These are phyloP conservation scores for Condylostoma magnum DNA, from an alignment of 169 alveolate genomes.

Conservation along the genomic window DNA sequence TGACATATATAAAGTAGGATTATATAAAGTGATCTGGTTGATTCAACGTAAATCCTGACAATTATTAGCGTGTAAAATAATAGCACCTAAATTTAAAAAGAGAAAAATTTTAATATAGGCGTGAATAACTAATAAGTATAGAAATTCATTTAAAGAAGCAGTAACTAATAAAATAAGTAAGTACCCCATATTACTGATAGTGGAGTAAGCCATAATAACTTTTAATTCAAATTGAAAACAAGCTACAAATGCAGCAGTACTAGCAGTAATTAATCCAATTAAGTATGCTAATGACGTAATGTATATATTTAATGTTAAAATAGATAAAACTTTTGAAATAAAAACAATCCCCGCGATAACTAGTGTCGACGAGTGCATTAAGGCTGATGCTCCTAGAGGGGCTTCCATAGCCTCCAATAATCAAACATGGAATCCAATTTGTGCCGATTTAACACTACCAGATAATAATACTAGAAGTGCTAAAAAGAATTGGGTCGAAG, in stretches of 20 bases:
- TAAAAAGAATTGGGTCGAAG: slow-evolving; percentile 2
- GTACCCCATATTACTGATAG: slow-evolving; percentile 49
- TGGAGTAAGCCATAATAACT: slow-evolving; percentile 40
- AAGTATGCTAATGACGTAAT: not conserved
- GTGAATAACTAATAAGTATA: slow-evolving; percentile 29
- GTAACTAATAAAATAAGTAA: slow-evolving; percentile 34
- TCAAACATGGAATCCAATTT: slow-evolving; percentile 41
- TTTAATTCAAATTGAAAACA: slow-evolving; percentile 38
- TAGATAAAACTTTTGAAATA: slow-evolving; percentile 4
- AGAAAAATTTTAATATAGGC: slow-evolving; percentile 40
- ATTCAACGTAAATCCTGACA: slow-evolving; percentile 35
- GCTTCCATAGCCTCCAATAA: slow-evolving; percentile 53
- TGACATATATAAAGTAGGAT: slow-evolving; percentile 12
- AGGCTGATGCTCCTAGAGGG: slow-evolving; percentile 48
- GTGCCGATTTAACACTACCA: slow-evolving; percentile 37
- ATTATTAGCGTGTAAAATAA: slow-evolving; percentile 26
- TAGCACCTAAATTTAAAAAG: slow-evolving; percentile 33
- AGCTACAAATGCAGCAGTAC: slow-evolving; percentile 35
- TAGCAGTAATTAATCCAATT: slow-evolving; percentile 24
- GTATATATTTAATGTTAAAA: slow-evolving; percentile 11
- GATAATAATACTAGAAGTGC: not conserved
- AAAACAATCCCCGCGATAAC: slow-evolving; percentile 39
- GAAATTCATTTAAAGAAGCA: slow-evolving; percentile 25
- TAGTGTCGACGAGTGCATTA: slow-evolving; percentile 46
- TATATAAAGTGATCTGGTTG: slow-evolving; percentile 31